Percentiles rank a stretch among this genome's conserved stretches.
These are phyloP conservation scores for Blastocystis sp. DNA, from an alignment of 352 stramenopile species.

Conservation along the genomic window DNA sequence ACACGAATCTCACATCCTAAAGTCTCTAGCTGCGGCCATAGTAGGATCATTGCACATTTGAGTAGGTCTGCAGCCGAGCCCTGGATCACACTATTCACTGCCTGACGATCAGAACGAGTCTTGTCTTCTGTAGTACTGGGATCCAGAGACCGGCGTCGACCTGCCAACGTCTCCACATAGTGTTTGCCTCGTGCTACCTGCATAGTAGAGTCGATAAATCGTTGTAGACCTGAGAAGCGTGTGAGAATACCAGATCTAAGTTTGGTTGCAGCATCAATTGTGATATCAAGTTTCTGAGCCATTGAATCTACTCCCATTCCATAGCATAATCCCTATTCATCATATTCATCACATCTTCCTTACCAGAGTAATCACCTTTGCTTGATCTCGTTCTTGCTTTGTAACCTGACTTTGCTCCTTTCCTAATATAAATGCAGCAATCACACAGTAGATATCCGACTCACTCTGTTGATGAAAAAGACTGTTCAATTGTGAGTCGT, in stretches of 20 bases:
- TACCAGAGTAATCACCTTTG: constrained; percentile 62
- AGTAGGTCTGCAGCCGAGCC: constrained; percentile 69
- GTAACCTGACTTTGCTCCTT: constrained; percentile 5
- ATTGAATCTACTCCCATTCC: constrained; percentile 53
- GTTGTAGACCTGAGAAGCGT: neutral
- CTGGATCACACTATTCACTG: constrained; percentile 70
- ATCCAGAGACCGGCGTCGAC: constrained; percentile 22
- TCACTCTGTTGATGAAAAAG: neutral
- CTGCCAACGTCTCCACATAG: constrained; percentile 46
- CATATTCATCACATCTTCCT: neutral
- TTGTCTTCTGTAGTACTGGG: neutral
- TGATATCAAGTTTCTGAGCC: constrained; percentile 38
- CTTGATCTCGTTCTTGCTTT: constrained; percentile 9
- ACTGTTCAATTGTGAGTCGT: neutral
- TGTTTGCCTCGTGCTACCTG: neutral
- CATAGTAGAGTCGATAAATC: constrained; percentile 38
- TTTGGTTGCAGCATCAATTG: neutral
- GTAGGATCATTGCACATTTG: constrained; percentile 69
- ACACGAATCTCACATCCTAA: constrained; percentile 62
- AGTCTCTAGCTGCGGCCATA: constrained; percentile 54
- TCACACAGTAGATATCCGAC: constrained; percentile 53
- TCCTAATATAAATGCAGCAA: neutral
- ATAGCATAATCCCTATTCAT: constrained; percentile 47
- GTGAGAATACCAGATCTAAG: neutral
- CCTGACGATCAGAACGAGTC: constrained; percentile 67